These are phyloP conservation scores for Prunella vulgaris DNA, from an alignment of 257 asterid species.

Conservation along the genomic window DNA sequence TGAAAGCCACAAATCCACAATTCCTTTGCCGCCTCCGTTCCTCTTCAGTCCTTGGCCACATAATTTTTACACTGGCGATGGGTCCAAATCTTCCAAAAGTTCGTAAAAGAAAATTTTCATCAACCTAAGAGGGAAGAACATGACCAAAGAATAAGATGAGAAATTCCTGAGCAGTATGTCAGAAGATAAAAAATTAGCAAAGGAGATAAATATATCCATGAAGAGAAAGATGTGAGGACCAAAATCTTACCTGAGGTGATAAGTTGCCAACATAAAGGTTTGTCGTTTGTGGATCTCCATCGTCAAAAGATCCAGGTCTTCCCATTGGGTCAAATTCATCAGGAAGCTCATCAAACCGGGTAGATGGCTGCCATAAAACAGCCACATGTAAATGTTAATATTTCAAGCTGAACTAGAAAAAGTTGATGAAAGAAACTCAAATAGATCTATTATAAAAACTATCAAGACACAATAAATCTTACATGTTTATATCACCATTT, in stretches of 20 bases:
- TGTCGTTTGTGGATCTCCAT: slow-evolving; percentile 94
- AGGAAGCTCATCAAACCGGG: slow-evolving; percentile 91
- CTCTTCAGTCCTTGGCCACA: slow-evolving; percentile 99
- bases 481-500: background rate
- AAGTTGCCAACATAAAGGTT: slow-evolving; percentile 91
- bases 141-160: background rate
- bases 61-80: slow-evolving; percentile 92
- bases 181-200: background rate
- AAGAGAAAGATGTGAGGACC: background rate
- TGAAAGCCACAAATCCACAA: slow-evolving; percentile 95
- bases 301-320: slow-evolving; percentile 86
- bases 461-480: background rate
- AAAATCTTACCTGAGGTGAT: slow-evolving; percentile 69
- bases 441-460: background rate
- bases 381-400: slow-evolving; percentile 11
- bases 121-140: slow-evolving; percentile 48
- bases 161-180: background rate
- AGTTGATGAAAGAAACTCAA: background rate
- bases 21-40: slow-evolving; percentile 80
- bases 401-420: slow-evolving; percentile 11
- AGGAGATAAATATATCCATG: background rate
- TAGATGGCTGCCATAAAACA: slow-evolving; percentile 55
- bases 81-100: slow-evolving; percentile 99
- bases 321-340: slow-evolving; percentile 90
- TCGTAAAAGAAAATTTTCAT: slow-evolving; percentile 86